phyloP scores from a whole-genome alignment of 192 early-diverging fungal species.

The Podila horticola region DNA sequence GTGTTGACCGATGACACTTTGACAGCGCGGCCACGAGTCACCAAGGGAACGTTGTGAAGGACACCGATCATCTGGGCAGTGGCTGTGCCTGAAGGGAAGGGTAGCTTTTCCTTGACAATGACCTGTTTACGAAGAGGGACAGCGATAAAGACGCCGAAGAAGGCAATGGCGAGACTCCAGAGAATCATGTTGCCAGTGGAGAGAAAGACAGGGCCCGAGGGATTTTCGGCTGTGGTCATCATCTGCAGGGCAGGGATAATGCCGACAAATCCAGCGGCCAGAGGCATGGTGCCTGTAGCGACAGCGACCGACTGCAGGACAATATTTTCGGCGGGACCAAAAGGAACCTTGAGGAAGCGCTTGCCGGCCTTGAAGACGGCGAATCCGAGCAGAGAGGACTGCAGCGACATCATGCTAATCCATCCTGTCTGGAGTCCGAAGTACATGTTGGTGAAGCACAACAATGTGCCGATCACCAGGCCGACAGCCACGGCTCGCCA shows the following conservation, averaged over 20 bases:
- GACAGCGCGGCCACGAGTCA: conserved; percentile 15
- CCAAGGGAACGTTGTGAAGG: conserved; percentile 69
- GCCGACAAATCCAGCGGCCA: conserved; percentile 83
- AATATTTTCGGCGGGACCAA: conserved; percentile 87
- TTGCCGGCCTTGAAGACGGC: conserved; percentile 75
- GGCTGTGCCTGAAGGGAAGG: conserved; percentile 90
- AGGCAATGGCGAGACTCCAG: conserved; percentile 81
- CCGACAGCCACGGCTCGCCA: conserved; percentile 67
- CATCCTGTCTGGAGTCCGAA: conserved; percentile 87
- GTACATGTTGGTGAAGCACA: conserved; percentile 91
- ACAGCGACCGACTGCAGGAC: conserved; percentile 85
- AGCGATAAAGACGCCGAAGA: conserved; percentile 93
- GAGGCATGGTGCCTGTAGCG: conserved; percentile 88
- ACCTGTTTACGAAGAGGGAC: conserved; percentile 81
- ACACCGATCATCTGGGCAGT: conserved; percentile 87
- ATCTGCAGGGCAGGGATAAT: conserved; percentile 84
- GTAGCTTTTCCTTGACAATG: conserved; percentile 82
- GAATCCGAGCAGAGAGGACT: conserved; percentile 79
- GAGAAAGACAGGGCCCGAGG: conserved; percentile 60
- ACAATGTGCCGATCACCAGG: conserved; percentile 69
- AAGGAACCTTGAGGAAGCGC: conserved; percentile 55
- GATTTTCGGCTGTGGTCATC: conserved; percentile 68
- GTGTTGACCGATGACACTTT: too few relatives aligned
- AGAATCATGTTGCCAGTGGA: conserved; percentile 63
- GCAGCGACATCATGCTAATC: conserved; percentile 84